Base-by-base conservation (phyloP, 2,329 filamentous ascomycete species). In the Fusarium sp. region DNA sequence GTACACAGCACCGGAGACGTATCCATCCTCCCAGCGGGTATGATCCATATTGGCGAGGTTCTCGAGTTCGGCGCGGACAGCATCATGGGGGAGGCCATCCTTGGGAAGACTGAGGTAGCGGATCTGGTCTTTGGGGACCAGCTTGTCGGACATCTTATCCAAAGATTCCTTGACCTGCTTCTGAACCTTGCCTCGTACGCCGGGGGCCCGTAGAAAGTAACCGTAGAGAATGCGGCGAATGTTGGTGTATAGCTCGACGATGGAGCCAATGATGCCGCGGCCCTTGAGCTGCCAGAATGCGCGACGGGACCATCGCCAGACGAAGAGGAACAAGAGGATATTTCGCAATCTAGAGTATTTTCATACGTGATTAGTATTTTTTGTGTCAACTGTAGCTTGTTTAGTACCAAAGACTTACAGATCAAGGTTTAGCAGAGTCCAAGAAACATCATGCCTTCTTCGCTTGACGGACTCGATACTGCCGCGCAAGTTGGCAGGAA, bases 21-120 rank as follows among this genome's bases (percentile, higher is more conserved):
- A 89, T 8, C 95, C 95, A 76, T 98, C 94, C 78, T 99, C 95
- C 95, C 95, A 99, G 65, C 91, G 86, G 3, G 93, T 97, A 78
- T 98, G 95, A 71, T 97, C 90, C 91, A 99, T 91, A 44, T 84
- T 88, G 13, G 89, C 88, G 67, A 99, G 82, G 67, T 87, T 86
- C 58, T 89, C 86, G 61, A 99, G 84, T 81, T 97, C 94, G 58
- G 87, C 85, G 68, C 88, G 86, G 38, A 99, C 85, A 62, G 88
- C 87, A 15, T 97, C 93, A 38, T 89, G 83, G 25, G 85, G 83
- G 89, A 93, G 91, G 74, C 93, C 94, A 73, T 94, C 88, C 74
- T 90, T 90, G 5, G 95, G 95, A 13, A 99, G 82, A 6, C 84
- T 82, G 25, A 92, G 81, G 76, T 95, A 91, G 64, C 90, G 87